Percentiles rank a stretch among this genome's conserved stretches.
Conservation (phyloP, 1,139 yeast species). For the Yamadazyma atmosphaerica region DNA sequence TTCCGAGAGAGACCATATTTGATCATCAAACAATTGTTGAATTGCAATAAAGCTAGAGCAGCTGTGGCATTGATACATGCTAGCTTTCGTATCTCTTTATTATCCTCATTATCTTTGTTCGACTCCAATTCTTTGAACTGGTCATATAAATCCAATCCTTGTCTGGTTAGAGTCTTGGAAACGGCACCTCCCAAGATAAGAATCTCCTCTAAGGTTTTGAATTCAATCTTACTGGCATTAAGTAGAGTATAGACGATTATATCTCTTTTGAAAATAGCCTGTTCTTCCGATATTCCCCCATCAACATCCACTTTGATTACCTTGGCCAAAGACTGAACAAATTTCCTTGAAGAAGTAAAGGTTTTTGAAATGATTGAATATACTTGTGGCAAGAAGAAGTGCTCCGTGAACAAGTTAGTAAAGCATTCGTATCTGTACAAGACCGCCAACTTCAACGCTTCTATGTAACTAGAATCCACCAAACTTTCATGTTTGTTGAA, state of each 20-base stretch:
- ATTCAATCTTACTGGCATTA: conserved; percentile 40
- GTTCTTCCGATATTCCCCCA: conserved; percentile 5
- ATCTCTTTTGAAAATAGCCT: conserved; percentile 22
- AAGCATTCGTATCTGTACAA: conserved; percentile 37
- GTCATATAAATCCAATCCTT: conserved; percentile 37
- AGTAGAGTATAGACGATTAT: conserved; percentile 33
- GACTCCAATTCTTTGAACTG: conserved; percentile 10
- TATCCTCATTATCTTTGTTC: conserved; percentile 1
- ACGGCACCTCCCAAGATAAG: conserved; percentile 18
- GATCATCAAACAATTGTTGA: conserved; percentile 21
- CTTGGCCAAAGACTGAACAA: conserved; percentile 32
- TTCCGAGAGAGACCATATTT: conserved; percentile 23
- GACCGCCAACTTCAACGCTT: conserved; percentile 62
- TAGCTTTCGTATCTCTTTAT: no score
- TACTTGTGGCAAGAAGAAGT: conserved; percentile 27
- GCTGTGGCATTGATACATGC: conserved; percentile 21
- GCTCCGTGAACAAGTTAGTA: conserved; percentile 18
- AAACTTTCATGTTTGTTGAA: conserved; percentile 70
- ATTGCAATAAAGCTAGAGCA: conserved; percentile 22
- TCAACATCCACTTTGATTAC: conserved; percentile 21
- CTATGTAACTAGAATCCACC: conserved; percentile 62
- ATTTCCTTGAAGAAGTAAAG: conserved; percentile 47
- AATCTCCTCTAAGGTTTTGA: conserved; percentile 43
- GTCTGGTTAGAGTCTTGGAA: conserved; percentile 21
- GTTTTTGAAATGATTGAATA: conserved; percentile 45